Base-by-base conservation (phyloP, 192 early-diverging fungal species). In the Endogone sp. region DNA sequence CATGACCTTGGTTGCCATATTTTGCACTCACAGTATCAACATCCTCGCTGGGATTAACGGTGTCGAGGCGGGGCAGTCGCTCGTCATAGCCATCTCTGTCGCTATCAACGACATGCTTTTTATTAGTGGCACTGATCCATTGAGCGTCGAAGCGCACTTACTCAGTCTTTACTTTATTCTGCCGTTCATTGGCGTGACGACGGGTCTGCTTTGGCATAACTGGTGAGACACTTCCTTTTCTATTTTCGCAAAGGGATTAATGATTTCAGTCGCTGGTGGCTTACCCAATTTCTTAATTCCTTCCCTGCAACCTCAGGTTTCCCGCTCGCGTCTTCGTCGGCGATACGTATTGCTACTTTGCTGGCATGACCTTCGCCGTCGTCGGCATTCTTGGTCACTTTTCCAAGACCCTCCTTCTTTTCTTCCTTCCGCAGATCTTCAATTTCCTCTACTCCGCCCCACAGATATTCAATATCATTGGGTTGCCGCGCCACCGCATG, bases 281-380 rank as follows among this genome's bases (percentile, higher is more conserved):
- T n/a, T n/a, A n/a, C n/a, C n/a, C n/a, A n/a, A n/a, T n/a, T n/a
- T n/a, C n/a, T n/a, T n/a, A n/a, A n/a, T 44, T 13, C 37, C 37
- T 13, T 13, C 4, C n/a, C 25, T 10, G 62, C 56, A 68, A 23
- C 61, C 55, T 4, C 62, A 90, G 89, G 88, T 95, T 89, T 55
- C 98, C 98, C 3, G 91, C 97, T 2, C 80, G 80, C 1, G 90
- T 93, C 9, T 98, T 99, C 87, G 94, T 94, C 16, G 98, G 98
- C 56, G 98, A 99, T 68, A 98, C 97, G 0, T 97, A 89, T 71
- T 91, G 91, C 73, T 99, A 99, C 68, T 98, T 98, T 90, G 94
- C 95, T 2, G 98, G 98, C 3, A 99, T 99, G 96, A 94, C 93
- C 0, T 96, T 99, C 84, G 95, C 98, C 0, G 98, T 99, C 2